Evolutionary conservation across 116 monocot species (phyloP).

Genomic region (Zostera marina): DNA sequence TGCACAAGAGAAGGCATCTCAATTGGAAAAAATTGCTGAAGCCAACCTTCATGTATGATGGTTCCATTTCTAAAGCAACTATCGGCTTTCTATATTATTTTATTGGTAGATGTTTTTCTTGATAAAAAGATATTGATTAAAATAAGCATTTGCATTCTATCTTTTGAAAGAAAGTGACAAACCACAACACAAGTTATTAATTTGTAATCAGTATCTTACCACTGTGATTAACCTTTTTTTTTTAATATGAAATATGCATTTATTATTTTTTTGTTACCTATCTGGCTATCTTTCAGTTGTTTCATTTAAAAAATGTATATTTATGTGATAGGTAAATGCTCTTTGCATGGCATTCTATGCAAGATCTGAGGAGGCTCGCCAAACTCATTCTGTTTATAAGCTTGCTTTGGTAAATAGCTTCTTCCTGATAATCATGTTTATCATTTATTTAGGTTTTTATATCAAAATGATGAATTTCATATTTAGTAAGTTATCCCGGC

Average conservation of each 20-base stretch:
- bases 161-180: background rate
- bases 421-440: background rate
- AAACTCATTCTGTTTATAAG: conserved; percentile 81
- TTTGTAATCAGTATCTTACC: background rate
- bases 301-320: too few relatives aligned
- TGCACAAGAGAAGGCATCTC: conserved; percentile 74
- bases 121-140: too few relatives aligned
- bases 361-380: conserved; percentile 92
- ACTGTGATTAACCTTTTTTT: background rate
- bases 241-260: conserved; percentile 1
- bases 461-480: background rate
- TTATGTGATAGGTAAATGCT: conserved; percentile 54
- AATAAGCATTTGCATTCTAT: background rate
- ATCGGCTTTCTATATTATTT: background rate
- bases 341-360: conserved; percentile 99
- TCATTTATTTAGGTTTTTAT: background rate
- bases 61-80: background rate
- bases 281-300: background rate
- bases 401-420: conserved; percentile 58
- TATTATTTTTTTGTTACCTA: background rate
- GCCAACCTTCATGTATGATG: conserved; percentile 71
- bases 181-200: background rate
- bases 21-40: conserved; percentile 89
- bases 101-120: background rate
- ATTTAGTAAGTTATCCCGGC: background rate